A percentile compares a stretch with the other conserved stretches of the same genome.
Conservation (phyloP, 257 asterid species). For the Leonotis leonurus region DNA sequence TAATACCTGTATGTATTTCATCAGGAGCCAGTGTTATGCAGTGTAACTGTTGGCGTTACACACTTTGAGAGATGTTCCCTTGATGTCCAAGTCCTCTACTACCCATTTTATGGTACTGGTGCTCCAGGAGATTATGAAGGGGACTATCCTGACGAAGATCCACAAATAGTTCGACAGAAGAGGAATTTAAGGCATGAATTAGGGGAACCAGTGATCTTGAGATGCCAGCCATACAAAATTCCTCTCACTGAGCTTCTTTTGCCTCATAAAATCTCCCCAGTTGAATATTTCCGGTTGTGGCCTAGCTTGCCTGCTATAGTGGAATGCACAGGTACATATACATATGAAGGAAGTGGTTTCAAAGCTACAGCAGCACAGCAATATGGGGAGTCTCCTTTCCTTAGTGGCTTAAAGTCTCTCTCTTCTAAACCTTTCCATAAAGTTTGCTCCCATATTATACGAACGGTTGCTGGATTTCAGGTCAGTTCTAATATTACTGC, state of each 20-base stretch:
- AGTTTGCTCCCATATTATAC: constrained; percentile 90
- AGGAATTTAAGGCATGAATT: constrained; percentile 50
- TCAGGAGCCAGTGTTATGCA: constrained; percentile 82
- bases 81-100: constrained; percentile 84
- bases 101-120: constrained; percentile 74
- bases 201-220: constrained; percentile 74
- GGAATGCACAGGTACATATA: constrained; percentile 81
- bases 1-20: constrained; percentile 17
- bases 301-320: constrained; percentile 91
- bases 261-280: constrained; percentile 94
- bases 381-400: constrained; percentile 95
- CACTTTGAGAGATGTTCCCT: constrained; percentile 80
- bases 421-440: constrained; percentile 89
- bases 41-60: constrained; percentile 89
- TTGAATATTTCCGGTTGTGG: constrained; percentile 92
- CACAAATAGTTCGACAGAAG: constrained; percentile 59
- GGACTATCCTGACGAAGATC: constrained; percentile 68
- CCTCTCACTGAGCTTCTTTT: constrained; percentile 87
- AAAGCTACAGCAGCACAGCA: constrained; percentile 98
- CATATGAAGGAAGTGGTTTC: constrained; percentile 97
- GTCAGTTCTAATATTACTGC: constrained; percentile 30
- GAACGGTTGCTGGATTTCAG: constrained; percentile 97
- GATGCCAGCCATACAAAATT: constrained; percentile 93
- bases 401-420: constrained; percentile 74
- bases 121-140: constrained; percentile 62